These are phyloP conservation scores for Pythium brassicae DNA, from an alignment of 352 stramenopile genomes.

Conservation along the genomic window DNA sequence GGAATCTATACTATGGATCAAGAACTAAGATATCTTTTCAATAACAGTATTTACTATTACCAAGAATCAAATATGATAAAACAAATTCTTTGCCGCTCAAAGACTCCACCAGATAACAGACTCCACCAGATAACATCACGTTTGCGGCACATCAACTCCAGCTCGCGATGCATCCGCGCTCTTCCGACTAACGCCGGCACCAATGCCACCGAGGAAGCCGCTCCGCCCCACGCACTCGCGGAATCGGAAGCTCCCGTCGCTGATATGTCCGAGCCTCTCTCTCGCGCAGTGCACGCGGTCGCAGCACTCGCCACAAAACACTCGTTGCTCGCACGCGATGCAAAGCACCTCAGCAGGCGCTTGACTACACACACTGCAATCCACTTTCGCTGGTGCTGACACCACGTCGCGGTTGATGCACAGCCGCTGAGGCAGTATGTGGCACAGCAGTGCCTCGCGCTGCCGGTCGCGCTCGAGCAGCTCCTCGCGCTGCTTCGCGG, in stretches of 20 bases:
- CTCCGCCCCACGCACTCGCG: slow-evolving; percentile 24
- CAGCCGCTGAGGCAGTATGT: slow-evolving; percentile 33
- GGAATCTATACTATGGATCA: too few relatives aligned
- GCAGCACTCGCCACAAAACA: slow-evolving; percentile 44
- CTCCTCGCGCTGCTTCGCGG: slow-evolving; percentile 33
- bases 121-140: too few relatives aligned
- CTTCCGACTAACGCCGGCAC: neutral
- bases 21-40: too few relatives aligned
- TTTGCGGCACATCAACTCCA: too few relatives aligned
- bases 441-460: slow-evolving; percentile 30
- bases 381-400: slow-evolving; percentile 2
- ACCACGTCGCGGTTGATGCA: slow-evolving; percentile 32
- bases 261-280: slow-evolving; percentile 20
- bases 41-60: too few relatives aligned
- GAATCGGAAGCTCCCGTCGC: slow-evolving; percentile 33
- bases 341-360: slow-evolving; percentile 30
- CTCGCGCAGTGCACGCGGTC: slow-evolving; percentile 31
- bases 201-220: slow-evolving; percentile 18
- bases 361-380: neutral
- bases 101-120: too few relatives aligned
- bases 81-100: too few relatives aligned
- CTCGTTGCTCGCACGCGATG: slow-evolving; percentile 20
- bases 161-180: too few relatives aligned
- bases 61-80: too few relatives aligned
- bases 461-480: slow-evolving; percentile 22